Conservation (phyloP, 768 basidiomycete genomes). For the Cystofilobasidium capitatum region DNA sequence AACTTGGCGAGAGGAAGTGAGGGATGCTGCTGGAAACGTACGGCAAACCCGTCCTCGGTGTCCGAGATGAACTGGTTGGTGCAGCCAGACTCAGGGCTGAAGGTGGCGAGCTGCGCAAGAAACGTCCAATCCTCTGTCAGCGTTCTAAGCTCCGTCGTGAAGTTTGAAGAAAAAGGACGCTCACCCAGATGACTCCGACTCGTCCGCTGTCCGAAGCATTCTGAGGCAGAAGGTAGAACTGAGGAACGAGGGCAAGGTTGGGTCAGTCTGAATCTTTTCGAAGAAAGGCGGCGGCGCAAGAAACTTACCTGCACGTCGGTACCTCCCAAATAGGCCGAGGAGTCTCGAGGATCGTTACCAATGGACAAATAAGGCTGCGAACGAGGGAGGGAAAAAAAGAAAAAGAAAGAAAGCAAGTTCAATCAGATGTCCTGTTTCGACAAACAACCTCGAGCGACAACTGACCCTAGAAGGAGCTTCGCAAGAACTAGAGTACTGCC, state of each 20-base stretch:
- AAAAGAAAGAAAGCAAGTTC: neutral
- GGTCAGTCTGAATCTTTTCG: no score
- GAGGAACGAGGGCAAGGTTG: no score
- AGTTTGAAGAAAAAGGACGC: neutral
- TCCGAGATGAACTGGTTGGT: neutral
- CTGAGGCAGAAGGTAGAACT: conserved; percentile 2
- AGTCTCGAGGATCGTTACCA: neutral
- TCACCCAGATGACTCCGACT: conserved; percentile 10
- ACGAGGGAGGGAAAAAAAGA: neutral
- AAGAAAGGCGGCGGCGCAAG: no score
- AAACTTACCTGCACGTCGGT: neutral
- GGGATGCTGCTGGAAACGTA: neutral
- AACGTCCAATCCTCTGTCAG: neutral
- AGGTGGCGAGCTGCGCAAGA: neutral
- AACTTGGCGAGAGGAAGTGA: neutral
- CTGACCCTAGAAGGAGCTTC: neutral
- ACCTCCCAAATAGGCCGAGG: neutral
- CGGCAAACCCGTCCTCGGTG: neutral
- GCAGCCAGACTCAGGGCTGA: conserved; percentile 4
- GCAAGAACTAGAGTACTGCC: neutral
- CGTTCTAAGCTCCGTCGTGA: neutral
- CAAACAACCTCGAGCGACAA: no score
- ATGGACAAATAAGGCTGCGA: neutral
- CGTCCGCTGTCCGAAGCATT: neutral
- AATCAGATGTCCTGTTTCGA: no score